Conservation (phyloP, 768 basidiomycete species). For the Coprinopsis cinerea region DNA sequence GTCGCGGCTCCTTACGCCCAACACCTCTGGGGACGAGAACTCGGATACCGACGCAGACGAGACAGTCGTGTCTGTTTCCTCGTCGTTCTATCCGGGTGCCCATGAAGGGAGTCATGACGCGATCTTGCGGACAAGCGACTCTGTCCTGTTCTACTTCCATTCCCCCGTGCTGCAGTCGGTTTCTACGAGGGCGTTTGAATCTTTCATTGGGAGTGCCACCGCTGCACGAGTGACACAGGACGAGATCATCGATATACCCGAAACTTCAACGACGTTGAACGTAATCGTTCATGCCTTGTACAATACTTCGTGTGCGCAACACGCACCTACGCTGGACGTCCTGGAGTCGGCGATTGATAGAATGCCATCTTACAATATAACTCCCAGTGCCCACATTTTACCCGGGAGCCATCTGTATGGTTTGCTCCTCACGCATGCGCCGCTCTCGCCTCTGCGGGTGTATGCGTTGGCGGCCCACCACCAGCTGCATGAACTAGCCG, state of each 20-base stretch:
- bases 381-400: conserved; percentile 16
- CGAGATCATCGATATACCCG: conserved; percentile 32
- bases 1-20: neutral
- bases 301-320: conserved; percentile 39
- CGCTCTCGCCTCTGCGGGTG: conserved; percentile 27
- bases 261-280: conserved; percentile 41
- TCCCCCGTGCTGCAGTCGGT: conserved; percentile 33
- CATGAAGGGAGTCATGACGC: conserved; percentile 14
- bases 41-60: neutral
- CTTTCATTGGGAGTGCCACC: neutral
- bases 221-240: neutral
- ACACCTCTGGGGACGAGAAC: neutral
- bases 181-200: conserved; percentile 40
- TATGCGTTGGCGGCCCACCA: conserved; percentile 28
- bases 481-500: conserved; percentile 31
- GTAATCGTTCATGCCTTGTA: conserved; percentile 50
- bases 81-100: conserved; percentile 20
- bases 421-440: conserved; percentile 17
- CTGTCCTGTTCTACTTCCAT: conserved; percentile 60
- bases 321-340: conserved; percentile 42
- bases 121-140: conserved; percentile 48
- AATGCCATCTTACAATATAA: conserved; percentile 18
- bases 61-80: conserved; percentile 12
- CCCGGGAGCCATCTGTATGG: conserved; percentile 21
- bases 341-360: conserved; percentile 36